Evolutionary conservation across 2,329 filamentous ascomycete species (phyloP).

Genomic region (Chrysosporium queenslandicum): DNA sequence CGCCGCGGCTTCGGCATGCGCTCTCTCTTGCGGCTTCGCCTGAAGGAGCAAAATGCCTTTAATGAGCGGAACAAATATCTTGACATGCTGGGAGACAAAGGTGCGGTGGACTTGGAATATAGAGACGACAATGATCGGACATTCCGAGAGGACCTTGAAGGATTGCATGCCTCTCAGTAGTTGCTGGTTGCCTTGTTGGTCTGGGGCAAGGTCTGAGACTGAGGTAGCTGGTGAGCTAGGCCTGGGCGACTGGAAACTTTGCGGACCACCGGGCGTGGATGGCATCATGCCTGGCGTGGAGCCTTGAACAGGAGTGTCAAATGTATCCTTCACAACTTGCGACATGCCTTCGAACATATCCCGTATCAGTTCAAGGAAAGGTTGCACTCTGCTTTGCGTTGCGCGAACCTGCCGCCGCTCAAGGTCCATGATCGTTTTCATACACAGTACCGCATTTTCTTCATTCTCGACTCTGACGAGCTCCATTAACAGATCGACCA

Average conservation of each 20-base stretch:
- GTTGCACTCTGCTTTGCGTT: constrained; percentile 70
- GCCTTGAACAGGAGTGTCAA: constrained; percentile 60
- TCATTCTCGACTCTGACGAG: constrained; percentile 90
- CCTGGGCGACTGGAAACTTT: constrained; percentile 75
- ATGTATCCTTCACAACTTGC: constrained; percentile 84
- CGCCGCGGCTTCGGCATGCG: constrained; percentile 72
- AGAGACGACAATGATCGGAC: constrained; percentile 96
- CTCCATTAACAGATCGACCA: constrained; percentile 81
- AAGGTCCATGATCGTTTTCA: constrained; percentile 96
- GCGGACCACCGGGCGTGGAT: constrained; percentile 42
- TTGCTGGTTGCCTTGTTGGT: constrained; percentile 71
- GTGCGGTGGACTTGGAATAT: constrained; percentile 87
- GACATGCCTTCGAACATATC: constrained; percentile 96
- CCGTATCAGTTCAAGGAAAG: constrained; percentile 82
- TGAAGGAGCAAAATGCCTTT: constrained; percentile 81
- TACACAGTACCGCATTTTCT: constrained; percentile 94
- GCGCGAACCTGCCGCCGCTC: constrained; percentile 85
- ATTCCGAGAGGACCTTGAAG: constrained; percentile 96
- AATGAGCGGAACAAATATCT: constrained; percentile 84
- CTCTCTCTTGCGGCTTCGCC: constrained; percentile 85
- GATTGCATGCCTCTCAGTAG: constrained; percentile 93
- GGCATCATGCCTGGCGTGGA: constrained; percentile 43
- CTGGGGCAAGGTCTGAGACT: constrained; percentile 67
- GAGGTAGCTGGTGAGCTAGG: constrained; percentile 83
- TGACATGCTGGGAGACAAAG: constrained; percentile 74